Evolutionary conservation across 2,329 filamentous ascomycete species (phyloP), one percentile per base, ranked within the genome.

Genomic region (Gliomastix tumulicola): DNA sequence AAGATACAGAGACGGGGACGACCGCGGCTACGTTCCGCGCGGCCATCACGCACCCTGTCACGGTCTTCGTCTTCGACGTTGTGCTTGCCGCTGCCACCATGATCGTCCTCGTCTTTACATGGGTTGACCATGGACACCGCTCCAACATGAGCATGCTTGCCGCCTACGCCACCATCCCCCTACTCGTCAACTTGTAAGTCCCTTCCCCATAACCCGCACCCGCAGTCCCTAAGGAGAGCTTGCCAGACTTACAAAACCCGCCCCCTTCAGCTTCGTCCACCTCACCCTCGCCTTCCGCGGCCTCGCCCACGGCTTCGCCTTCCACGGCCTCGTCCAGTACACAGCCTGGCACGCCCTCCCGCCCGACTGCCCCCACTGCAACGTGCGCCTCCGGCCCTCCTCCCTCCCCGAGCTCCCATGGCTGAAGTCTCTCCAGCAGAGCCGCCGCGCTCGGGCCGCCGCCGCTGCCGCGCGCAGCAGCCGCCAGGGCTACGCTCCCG

Each of bases 91-190:
- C 56, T 1, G 51, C 54, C 5, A 42, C 62, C 11, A 55, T 66
- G 56, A 43, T 60, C 7, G 58, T 65, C 6, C 40, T 68, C 35
- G 57, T 65, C 17, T 60, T 62, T 23, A 65, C 62, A 2, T 67
- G 62, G 61, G 55, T 57, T 27, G 42, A 44, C 22, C 48, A 48
- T 13, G 41, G 47, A 7, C 34, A 39, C 10, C 48, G 49, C 20
- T 47, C 55, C 63, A 34, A 13, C 13, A 13, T 28, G 11, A 57
- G 53, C 28, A 64, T 65, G 61, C 50, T 67, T 21, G 61, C 60
- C 25, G 57, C 63, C 11, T 67, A 66, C 43, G 55, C 56, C 10
- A 66, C 63, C 4, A 54, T 67, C 15, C 63, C 63, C 25, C 49
- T 66, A 30, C 44, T 66, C 20, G 38, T 57, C 22, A 65, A 58